Base-by-base conservation (phyloP, 805 yeast species). In the Schwanniomyces polymorphus region DNA sequence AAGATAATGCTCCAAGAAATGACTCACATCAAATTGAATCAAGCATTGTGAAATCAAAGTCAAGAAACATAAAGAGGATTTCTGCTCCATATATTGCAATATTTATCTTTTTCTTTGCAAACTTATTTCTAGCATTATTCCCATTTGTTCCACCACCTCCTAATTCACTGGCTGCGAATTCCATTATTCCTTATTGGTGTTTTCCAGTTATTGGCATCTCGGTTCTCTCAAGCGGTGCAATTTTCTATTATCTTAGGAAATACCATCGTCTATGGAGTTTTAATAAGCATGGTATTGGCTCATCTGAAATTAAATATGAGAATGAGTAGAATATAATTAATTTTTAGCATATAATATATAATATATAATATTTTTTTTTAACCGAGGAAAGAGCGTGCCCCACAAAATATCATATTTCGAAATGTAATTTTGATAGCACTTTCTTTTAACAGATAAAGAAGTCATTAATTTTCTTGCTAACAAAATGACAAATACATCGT, bases 111-210 rank as follows among this genome's bases (percentile, higher is more conserved):
- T 54, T 80, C 11, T 3, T 64, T 1, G 70, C 81, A 6, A 80
- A 81, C 51, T 9, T 79, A 4, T 78, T 79, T 46, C 64, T 81
- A 50, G 80, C 84, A 1, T 42, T 81, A 6, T 73, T 81, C 47
- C 86, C 86, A 3, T 81, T 81, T 59, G 63, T 81, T 0, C 82
- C 81, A 2, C 85, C 85, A 0, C 80, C 81, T 2, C 56, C 63
- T 21, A 49, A 51, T 1, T 54, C 56, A 2, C 48, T 55, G 1
- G 64, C 63, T 21, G 58, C 55, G 1, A 55, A 56, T 5, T 48
- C 48, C 28, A 55, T 57, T 6, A 70, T 80, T 44, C 84, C 86
- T 1, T 82, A 78, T 54, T 82, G 76, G 71, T 75, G 80, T n/a
- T 79, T 80, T 55, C 85, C 85, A 0, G 67, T 74, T 5, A 76